These are phyloP conservation scores for Pyrus hybrid DNA, from an alignment of 331 rosid genomes.

Conservation along the genomic window DNA sequence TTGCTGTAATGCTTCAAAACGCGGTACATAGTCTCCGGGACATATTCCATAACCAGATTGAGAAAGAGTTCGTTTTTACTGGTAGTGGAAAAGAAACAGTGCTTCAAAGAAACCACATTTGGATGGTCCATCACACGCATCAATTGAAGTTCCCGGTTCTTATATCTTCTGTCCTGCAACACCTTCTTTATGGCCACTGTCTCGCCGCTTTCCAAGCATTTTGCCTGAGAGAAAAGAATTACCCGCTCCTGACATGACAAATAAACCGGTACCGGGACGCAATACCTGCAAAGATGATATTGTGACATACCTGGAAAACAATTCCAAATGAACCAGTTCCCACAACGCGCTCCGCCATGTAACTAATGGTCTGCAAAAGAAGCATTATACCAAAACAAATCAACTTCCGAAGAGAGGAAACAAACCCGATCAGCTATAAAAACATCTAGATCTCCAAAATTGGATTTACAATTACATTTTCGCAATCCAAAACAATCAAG, in stretches of 20 bases:
- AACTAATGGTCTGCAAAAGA: conserved; percentile 78
- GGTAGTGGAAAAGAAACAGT: conserved; percentile 95
- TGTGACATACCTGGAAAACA: conserved; percentile 74
- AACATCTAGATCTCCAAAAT: conserved; percentile 1
- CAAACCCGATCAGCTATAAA: neutral
- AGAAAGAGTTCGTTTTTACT: conserved; percentile 85
- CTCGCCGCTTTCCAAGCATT: conserved; percentile 94
- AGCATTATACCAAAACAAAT: conserved; percentile 13
- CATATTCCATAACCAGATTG: conserved; percentile 97
- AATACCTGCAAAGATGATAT: neutral
- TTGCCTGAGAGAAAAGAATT: conserved; percentile 50
- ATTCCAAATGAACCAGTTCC: conserved; percentile 97
- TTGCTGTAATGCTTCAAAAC: conserved; percentile 75
- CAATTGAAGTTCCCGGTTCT: conserved; percentile 86
- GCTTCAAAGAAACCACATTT: conserved; percentile 82
- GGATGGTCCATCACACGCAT: conserved; percentile 99
- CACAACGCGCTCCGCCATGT: conserved; percentile 96
- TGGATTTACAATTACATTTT: too few relatives aligned
- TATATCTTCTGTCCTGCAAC: conserved; percentile 79
- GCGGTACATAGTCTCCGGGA: conserved; percentile 82
- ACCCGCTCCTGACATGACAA: neutral
- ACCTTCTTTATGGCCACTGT: conserved; percentile 27
- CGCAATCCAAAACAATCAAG: neutral
- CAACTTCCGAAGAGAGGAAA: conserved; percentile 11
- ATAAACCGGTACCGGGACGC: neutral